Evolutionary conservation across 2,329 filamentous ascomycete genomes (phyloP), one percentile per base, ranked within the genome.

Genomic region (Diatrype stigma): DNA sequence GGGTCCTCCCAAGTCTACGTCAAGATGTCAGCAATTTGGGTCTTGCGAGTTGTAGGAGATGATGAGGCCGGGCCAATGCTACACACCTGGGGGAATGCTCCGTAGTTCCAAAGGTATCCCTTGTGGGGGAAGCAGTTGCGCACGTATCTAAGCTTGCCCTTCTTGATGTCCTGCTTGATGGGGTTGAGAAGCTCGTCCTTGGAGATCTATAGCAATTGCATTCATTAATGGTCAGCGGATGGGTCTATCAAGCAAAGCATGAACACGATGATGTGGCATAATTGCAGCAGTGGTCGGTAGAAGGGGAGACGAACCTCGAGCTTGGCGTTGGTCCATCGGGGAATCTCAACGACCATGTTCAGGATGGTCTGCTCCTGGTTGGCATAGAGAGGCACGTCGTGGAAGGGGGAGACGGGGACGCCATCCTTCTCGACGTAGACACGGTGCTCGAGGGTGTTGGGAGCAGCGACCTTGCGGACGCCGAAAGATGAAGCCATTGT

Each of bases 101-200:
- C 94, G 78, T 99, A 99, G 85, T 99, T 99, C 94, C 94, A 99
- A 66, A 99, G 90, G 78, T 99, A 99, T 63, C 94, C 94, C 85
- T 99, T 97, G 88, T 99, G 94, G 66, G 94, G 94, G 85, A 99
- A 99, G 87, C 94, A 99, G 87, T 99, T 99, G 79, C 94, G 91
- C 72, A 99, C 94, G 73, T 87, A 99, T 70, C 94, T 90, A 67
- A 97, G 91, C 85, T 96, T 97, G 84, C 93, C 94, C 84, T 99
- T 97, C 89, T 99, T 97, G 75, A 85, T 84, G 74, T 99, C 94
- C 81, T 99, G 94, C 87, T 96, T 96, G 81, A 96, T 96, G 71
- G 93, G 93, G 82, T 96, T 97, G 72, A 97, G 87, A 69, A 89
- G 82, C 76, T 99, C 94, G 70, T 97, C 92, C 82, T 97, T 97